Evolutionary conservation across 2,329 filamentous ascomycete genomes (phyloP), one percentile per base, ranked within the genome.

Genomic region (Ophiostoma fasciatum): DNA sequence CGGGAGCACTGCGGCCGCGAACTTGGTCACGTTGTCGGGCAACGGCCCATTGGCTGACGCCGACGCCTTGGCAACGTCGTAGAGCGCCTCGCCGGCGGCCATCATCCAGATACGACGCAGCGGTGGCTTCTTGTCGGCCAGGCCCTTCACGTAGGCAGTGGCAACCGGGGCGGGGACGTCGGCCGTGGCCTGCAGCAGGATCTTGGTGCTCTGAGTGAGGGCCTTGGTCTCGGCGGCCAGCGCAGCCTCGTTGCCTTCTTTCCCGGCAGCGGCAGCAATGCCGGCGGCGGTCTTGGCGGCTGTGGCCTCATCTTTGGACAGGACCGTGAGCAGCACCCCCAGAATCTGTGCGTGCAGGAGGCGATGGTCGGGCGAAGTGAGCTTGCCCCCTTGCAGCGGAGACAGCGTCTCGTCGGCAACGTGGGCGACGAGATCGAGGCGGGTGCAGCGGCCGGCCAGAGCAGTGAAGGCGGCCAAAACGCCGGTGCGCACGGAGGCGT

Each of bases 241-340:
- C 28, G 87, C 87, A 25, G 68, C 61, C 55, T 98, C 90, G 48
- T 92, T 96, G 7, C 85, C 77, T 58, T 98, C 90, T 51, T 94
- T 94, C 7, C 70, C 60, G 14, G 81, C 76, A 12, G 84, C 63
- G 14, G 73, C 58, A 7, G 78, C 72, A 40, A 96, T 65, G 7
- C 71, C 73, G 33, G 66, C 60, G 2, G 74, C 68, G 21, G 88
- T 66, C 45, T 80, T 80, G 39, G 68, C 64, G 1, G 82, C 78
- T 27, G 80, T n/a, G n/a, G n/a, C n/a, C n/a, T n/a, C 65, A 3
- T 66, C 56, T 10, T 63, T 55, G 3, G 74, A 79, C 29, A n/a
- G n/a, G n/a, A n/a, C n/a, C n/a, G 72, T 61, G 1, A 73, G 66
- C 21, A 88, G 57, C 7, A 66, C 63, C 33, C 71, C 63, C 4